Base-by-base conservation (phyloP, 441 rosid species). In the Kokia cookei region DNA sequence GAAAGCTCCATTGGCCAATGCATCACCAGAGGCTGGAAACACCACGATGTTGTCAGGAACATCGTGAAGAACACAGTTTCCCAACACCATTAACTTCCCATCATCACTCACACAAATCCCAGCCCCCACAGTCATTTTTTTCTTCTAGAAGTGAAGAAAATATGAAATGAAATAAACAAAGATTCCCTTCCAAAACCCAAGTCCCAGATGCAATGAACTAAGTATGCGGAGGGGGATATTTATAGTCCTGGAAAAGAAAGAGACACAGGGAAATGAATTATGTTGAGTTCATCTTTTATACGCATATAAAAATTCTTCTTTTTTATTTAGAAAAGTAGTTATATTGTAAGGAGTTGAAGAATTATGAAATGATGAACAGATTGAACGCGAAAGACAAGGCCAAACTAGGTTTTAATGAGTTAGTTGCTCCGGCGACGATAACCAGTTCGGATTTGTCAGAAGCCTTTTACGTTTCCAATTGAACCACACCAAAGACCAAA, bases 121-220 rank as follows among this genome's bases (percentile, higher is more conserved):
- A 19, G 93, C 86, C 1, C 92, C 93, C 42, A 90, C 85, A 51
- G 93, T 87, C 95, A 92, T 92, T 22, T 53, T 77, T n/a, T 48
- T 53, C 27, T 60, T 37, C 17, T 45, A 45, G 9, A 64, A 61
- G 17, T 29, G 29, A 43, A 1, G 15, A 45, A 24, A 45, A 24
- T 7, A 1, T 6, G 37, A 43, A 50, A 45, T 15, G 7, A 22
- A 48, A 32, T 1, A 3, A 47, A 2, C 29, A 29, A 42, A 58
- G 42, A 50, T 68, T 15, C 24, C 72, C 40, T 5, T 10, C 27
- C 27, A 19, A 29, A 47, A 67, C 55, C 42, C 24, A 19, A 26
- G 42, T 29, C 58, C 71, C 58, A 48, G 59, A 68, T 50, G 59
- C 60, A 68, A 50, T 17, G n/a, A 26, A 55, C 24, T 26, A 55